Evolutionary conservation across 225 moss, liverwort and hornwort species (phyloP), one percentile per base, ranked within the genome.

Genomic region (Straminergon stramineum): DNA sequence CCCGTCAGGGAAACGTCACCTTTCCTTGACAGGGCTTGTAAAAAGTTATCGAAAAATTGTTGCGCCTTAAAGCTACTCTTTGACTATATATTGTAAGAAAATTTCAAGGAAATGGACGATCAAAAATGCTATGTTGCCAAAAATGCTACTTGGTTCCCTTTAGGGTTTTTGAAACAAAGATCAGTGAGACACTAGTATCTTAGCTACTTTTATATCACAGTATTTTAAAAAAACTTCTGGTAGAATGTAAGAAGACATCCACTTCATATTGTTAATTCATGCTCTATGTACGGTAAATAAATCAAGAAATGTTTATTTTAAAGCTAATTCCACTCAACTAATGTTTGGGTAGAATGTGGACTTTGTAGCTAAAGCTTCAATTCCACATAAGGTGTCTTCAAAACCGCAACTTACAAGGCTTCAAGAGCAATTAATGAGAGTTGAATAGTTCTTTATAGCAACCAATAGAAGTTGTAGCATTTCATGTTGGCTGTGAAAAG

Each of bases 241-340:
- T 74, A 17, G 10, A 74, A 10, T 28, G 0, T 28, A 41, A 74
- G 10, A 28, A 10, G 15, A 28, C 10, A 74, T 45, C 3, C 4
- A 45, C 7, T 73, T 43, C 8, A 28, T 10, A 10, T 43, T 45
- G 5, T 45, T 28, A 28, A 74, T 52, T 34, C 3, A 76, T 20
- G 1, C 1, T 76, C 0, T 20, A 4, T 32, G 0, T 52, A 1
- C 2, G 1, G 11, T 52, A 75, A 4, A 32, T 28, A 3, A 28
- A 10, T 0, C 1, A 0, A 74, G 4, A 30, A 48, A 2, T 74
- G 6, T 4, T 9, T 2, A 18, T 15, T 20, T 75, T 51, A 48
- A 48, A 48, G 13, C 7, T 20, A 32, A 31, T 76, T 8, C 20
- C 5, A 20, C 5, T 0, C 13, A 1, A 21, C 2, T 52, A 7